Conservation (phyloP, 2,329 filamentous ascomycete genomes). For the Pseudogymnoascus sp. region DNA sequence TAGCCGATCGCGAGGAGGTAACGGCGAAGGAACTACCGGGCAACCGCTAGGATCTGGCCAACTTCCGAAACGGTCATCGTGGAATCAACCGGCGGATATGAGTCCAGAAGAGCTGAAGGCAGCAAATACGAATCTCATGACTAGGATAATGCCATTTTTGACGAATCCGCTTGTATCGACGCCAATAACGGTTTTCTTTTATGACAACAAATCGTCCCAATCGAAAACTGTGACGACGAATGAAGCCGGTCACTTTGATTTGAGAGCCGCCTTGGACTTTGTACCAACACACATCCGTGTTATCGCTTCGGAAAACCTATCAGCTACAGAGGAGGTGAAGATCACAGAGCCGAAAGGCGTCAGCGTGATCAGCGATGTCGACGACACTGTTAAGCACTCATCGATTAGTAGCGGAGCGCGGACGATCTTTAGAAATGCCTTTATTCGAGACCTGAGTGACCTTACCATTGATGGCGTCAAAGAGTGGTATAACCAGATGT, state of each 20-base stretch:
- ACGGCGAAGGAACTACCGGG: neutral
- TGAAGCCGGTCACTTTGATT: constrained; percentile 77
- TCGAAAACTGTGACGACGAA: constrained; percentile 80
- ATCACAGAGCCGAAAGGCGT: constrained; percentile 72
- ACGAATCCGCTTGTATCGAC: constrained; percentile 69
- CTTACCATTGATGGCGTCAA: constrained; percentile 78
- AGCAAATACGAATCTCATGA: constrained; percentile 83
- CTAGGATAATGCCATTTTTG: constrained; percentile 80
- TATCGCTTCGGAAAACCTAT: constrained; percentile 75
- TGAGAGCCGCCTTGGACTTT: constrained; percentile 77
- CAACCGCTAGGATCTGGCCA: constrained; percentile 21
- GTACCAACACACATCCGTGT: constrained; percentile 83
- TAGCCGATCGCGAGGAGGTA: constrained; percentile 1
- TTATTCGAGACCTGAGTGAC: constrained; percentile 75
- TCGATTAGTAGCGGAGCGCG: constrained; percentile 79
- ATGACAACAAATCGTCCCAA: constrained; percentile 73
- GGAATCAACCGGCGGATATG: constrained; percentile 46
- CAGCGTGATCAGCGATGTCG: constrained; percentile 93
- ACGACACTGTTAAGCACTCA: constrained; percentile 94
- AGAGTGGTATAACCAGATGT: constrained; percentile 78
- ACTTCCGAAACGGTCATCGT: constrained; percentile 36
- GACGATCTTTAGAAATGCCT: constrained; percentile 94
- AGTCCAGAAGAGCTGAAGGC: constrained; percentile 64
- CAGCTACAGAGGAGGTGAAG: constrained; percentile 67
- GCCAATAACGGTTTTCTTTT: constrained; percentile 90